Percentiles rank a stretch among this genome's conserved stretches.
phyloP scores from a whole-genome alignment of 768 basidiomycete species.

The Austroboletus eburneus region DNA sequence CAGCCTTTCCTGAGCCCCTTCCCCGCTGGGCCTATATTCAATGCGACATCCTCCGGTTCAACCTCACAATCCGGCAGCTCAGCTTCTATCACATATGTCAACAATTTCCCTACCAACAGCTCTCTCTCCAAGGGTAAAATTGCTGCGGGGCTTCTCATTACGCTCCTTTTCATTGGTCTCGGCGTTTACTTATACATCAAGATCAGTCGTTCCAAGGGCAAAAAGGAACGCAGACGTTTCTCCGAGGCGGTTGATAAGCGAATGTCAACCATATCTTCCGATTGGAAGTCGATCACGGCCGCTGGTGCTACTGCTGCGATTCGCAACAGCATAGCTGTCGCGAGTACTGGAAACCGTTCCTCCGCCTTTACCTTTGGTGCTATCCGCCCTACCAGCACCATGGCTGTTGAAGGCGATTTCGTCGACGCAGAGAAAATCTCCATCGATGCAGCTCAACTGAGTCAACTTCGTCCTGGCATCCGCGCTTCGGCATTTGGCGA shows the following conservation, averaged over 20 bases:
- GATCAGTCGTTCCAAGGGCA: constrained; percentile 45
- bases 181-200: constrained; percentile 48
- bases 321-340: constrained; percentile 58
- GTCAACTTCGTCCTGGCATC: constrained; percentile 51
- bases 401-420: constrained; percentile 41
- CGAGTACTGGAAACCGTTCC: constrained; percentile 34
- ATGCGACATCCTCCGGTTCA: constrained; percentile 45
- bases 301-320: constrained; percentile 74
- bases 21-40: constrained; percentile 68
- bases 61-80: constrained; percentile 38
- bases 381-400: constrained; percentile 46
- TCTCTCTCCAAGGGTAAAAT: constrained; percentile 50
- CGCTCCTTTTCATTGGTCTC: constrained; percentile 54
- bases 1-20: constrained; percentile 49
- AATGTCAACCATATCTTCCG: constrained; percentile 75
- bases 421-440: constrained; percentile 35
- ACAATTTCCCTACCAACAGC: constrained; percentile 32
- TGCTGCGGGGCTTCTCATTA: constrained; percentile 60
- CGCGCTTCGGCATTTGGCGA: constrained; percentile 48
- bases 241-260: constrained; percentile 70
- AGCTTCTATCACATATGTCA: constrained; percentile 38
- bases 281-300: constrained; percentile 71
- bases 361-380: constrained; percentile 54
- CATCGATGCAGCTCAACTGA: constrained; percentile 36
- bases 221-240: constrained; percentile 54